Evolutionary conservation across 75 land plant genomes (phyloP), one percentile per base, ranked within the genome.

Genomic region (Sequoia sempervirens): DNA sequence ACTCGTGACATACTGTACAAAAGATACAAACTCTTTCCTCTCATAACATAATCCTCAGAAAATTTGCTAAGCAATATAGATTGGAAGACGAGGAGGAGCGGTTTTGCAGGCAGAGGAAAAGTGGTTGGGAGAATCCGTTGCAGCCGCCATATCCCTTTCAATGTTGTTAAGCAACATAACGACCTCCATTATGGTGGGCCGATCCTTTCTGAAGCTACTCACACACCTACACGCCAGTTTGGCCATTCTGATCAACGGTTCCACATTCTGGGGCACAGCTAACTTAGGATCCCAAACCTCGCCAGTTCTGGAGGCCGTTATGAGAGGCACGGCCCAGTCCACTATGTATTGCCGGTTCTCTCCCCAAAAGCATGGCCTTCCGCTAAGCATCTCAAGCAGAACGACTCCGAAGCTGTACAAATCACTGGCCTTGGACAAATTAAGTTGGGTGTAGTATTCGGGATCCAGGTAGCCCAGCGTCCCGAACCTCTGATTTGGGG

Each of bases 361-460:
- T 78, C 47, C 46, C 6, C 47, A 47, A 26, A 23, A 18, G 80
- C 90, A 64, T 50, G 68, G 82, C 78, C 91, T 85, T 20, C 94
- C 93, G 78, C 86, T 89, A 83, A 93, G 81, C 58, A 93, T 38
- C 88, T 91, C 93, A 82, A 91, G 85, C 87, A 91, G 70, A 37
- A 93, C 83, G 61, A 91, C 88, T 11, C 94, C 94, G 81, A 91
- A 91, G 41, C 87, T 89, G 80, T 89, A 91, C 5, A 93, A 89
- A 81, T 91, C 94, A 81, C 89, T 85, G 23, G 87, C 90, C 84
- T 82, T 89, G 82, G 82, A 79, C 83, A 85, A 81, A 26, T 79
- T 45, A 43, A 64, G 79, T 10, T 50, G 82, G 64, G 7, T 23
- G 85, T 85, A 88, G 79, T 90, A 88, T 81, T 91, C 89, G 4